These are phyloP conservation scores for Stachybotrys chartarum DNA, from an alignment of 2,329 filamentous ascomycete genomes.

Conservation along the genomic window DNA sequence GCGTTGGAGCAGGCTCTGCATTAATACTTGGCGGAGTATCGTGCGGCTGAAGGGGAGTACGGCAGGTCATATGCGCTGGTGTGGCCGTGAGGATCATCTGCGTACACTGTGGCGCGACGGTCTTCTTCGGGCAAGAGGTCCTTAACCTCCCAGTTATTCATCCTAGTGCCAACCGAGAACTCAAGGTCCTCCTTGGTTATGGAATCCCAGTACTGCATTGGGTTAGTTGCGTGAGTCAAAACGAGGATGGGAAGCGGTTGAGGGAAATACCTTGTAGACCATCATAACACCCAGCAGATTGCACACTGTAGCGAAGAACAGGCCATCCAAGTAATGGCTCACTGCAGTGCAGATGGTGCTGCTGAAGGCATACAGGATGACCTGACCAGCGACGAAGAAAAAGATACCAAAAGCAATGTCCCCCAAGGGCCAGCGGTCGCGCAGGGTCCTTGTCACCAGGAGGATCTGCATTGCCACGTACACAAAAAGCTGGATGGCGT, in stretches of 20 bases:
- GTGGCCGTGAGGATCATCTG: conserved; percentile 58
- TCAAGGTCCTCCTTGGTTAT: conserved; percentile 98
- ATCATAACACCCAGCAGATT: conserved; percentile 97
- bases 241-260: background rate
- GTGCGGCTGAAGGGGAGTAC: conserved; percentile 35
- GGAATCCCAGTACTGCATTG: conserved; percentile 84
- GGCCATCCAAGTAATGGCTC: conserved; percentile 86
- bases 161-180: conserved; percentile 90
- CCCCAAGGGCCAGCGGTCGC: conserved; percentile 91
- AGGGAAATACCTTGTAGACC: conserved; percentile 78
- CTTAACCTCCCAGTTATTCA: conserved; percentile 98
- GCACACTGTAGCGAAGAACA: conserved; percentile 91
- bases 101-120: conserved; percentile 64
- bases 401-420: conserved; percentile 86
- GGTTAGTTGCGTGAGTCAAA: conserved; percentile 3
- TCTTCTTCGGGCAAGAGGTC: conserved; percentile 79
- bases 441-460: conserved; percentile 79
- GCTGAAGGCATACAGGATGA: conserved; percentile 87
- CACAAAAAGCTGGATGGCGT: conserved; percentile 76
- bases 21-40: conserved; percentile 41
- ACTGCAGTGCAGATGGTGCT: conserved; percentile 74
- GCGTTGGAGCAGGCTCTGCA: too few species aligned
- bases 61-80: conserved; percentile 46
- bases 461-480: conserved; percentile 85
- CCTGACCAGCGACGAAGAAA: conserved; percentile 88